Evolutionary conservation across 2,329 filamentous ascomycete genomes (phyloP), one percentile per base, ranked within the genome.

Genomic region (Pseudogymnoascus sp.): DNA sequence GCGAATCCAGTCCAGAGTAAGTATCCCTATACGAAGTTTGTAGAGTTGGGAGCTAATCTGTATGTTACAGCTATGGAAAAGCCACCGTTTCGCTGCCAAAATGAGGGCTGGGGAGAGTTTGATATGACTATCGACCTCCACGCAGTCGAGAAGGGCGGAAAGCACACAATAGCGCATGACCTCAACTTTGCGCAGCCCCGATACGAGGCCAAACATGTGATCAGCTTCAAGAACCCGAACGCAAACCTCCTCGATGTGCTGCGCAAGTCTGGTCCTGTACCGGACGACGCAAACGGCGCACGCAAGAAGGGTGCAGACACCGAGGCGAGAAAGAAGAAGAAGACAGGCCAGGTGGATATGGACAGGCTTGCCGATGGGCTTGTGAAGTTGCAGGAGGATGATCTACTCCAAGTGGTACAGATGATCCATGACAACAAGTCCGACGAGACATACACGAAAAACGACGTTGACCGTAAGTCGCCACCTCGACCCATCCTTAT

Each of bases 81-180:
- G 67, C 85, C 92, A 0, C 94, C 94, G 0, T 99, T 97, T 79
- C 83, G 83, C 67, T 96, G 96, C 76, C 81, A 86, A 66, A 96
- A 99, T 76, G 90, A 97, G 77, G 94, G 94, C 69, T 99, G 94
- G 94, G 94, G 94, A 72, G 94, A 97, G 78, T 99, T 99, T 74
- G 94, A 97, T 74, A 93, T 99, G 86, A 82, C 81, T 58, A 94
- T 97, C 71, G 85, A 90, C 65, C 83, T 95, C 69, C 89, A 87
- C 72, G 90, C 89, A 45, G 86, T 89, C 30, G 91, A 94, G 76
- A 97, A 97, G 80, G 88, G 85, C 63, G 85, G 88, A 63, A 93
- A 96, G 72, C 84, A 91, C 71, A 81, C 84, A 12, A 81, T 99
- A 67, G 78, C 81, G 60, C 94, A 99, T 75, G 94, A 99, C 73